phyloP scores from a whole-genome alignment of 1,284 basidiomycete species.

The Exobasidium rhododendri region DNA sequence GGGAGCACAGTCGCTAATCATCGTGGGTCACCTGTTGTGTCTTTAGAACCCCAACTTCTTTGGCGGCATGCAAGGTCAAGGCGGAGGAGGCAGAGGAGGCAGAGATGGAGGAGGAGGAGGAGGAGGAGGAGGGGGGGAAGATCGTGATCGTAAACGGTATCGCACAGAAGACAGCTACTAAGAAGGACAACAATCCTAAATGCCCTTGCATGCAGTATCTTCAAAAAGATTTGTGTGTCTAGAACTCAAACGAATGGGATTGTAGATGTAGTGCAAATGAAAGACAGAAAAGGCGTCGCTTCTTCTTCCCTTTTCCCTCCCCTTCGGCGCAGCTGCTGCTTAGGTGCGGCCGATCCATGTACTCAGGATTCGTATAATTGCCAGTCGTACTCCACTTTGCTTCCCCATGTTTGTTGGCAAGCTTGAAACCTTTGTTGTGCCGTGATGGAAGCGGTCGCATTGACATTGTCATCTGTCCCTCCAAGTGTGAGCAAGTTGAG shows the following conservation, averaged over 20 bases:
- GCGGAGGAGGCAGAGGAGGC: conserved; percentile 3
- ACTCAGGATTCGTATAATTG: conserved; percentile 29
- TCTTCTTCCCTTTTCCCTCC: no score
- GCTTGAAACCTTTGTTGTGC: conserved; percentile 6
- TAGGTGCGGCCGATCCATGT: no score
- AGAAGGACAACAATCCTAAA: background rate
- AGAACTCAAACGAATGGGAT: no score
- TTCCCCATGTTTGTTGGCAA: conserved; percentile 23
- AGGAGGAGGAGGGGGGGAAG: conserved; percentile 18
- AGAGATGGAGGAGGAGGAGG: conserved; percentile 12
- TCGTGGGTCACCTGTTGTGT: background rate
- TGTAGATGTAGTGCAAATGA: no score
- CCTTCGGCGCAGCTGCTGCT: no score
- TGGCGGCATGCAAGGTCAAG: conserved; percentile 10
- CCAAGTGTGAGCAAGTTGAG: conserved; percentile 20
- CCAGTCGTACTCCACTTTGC: conserved; percentile 36
- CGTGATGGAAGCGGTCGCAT: background rate
- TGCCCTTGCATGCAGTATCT: background rate
- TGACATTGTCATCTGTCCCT: background rate
- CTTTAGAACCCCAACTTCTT: conserved; percentile 13
- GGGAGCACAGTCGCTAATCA: background rate
- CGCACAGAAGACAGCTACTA: conserved; percentile 33
- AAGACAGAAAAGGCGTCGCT: no score
- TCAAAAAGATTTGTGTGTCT: no score
- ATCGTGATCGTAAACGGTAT: conserved; percentile 37